Evolutionary conservation across 2,329 filamentous ascomycete species (phyloP).

Genomic region (Dactylellina sp.): DNA sequence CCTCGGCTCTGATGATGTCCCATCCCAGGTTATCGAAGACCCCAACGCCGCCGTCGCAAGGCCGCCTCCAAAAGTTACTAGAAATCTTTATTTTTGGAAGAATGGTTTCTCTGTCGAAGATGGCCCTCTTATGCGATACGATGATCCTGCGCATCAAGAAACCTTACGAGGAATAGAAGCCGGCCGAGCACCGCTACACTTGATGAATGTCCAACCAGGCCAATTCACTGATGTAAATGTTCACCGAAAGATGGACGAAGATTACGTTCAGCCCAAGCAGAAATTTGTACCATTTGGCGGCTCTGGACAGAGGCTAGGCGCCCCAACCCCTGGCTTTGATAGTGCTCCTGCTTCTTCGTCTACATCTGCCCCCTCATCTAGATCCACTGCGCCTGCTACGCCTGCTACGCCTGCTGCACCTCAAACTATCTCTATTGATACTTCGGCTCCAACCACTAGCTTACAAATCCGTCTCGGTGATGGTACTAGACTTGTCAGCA

Average conservation of each 20-base stretch:
- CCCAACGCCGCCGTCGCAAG: conserved; percentile 64
- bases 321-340: conserved; percentile 74
- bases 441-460: conserved; percentile 75
- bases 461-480: conserved; percentile 83
- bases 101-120: conserved; percentile 89
- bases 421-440: conserved; percentile 68
- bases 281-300: conserved; percentile 81
- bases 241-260: conserved; percentile 77
- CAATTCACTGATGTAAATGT: conserved; percentile 84
- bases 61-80: conserved; percentile 70
- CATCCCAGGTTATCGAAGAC: conserved; percentile 76
- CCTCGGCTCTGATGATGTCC: conserved; percentile 80
- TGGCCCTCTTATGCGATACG: conserved; percentile 79
- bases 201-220: conserved; percentile 80
- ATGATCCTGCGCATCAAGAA: conserved; percentile 79
- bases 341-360: conserved; percentile 63
- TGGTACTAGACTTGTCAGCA: conserved; percentile 79
- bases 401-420: conserved; percentile 57
- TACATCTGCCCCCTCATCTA: conserved; percentile 62
- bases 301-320: conserved; percentile 78
- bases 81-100: conserved; percentile 81
- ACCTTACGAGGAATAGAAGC: conserved; percentile 80
- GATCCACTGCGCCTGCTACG: conserved; percentile 60
- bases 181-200: conserved; percentile 79
- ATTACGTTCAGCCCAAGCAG: conserved; percentile 78